These are phyloP conservation scores for Trametes sp. DNA, from an alignment of 1,284 basidiomycete genomes.

Conservation along the genomic window DNA sequence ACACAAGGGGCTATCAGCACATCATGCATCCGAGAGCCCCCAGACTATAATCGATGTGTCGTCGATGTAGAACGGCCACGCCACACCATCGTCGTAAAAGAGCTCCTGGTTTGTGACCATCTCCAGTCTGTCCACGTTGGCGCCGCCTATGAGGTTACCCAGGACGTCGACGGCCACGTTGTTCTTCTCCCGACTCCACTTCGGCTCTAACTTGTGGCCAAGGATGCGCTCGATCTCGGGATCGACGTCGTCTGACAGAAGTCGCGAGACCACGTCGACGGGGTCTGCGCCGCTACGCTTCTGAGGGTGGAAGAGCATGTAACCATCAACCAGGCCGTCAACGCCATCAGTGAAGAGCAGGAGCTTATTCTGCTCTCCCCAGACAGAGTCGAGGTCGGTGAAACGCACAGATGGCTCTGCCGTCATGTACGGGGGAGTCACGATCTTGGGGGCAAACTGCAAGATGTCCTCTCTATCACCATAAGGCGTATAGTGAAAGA, in stretches of 20 bases:
- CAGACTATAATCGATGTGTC: no score
- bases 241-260: conserved; percentile 8
- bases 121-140: background rate
- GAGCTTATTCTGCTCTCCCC: background rate
- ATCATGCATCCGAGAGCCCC: no score
- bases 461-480: background rate
- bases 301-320: background rate
- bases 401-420: conserved; percentile 12
- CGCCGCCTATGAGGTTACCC: conserved; percentile 16
- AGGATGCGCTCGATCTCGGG: conserved; percentile 1
- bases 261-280: conserved; percentile 5
- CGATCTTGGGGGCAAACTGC: conserved; percentile 1
- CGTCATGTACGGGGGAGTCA: conserved; percentile 14
- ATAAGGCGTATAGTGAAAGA: conserved; percentile 9
- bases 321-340: conserved; percentile 12
- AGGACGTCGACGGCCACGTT: conserved; percentile 12
- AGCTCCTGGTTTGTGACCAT: no score
- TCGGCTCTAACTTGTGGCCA: conserved; percentile 1
- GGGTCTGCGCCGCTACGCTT: conserved; percentile 9
- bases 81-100: no score
- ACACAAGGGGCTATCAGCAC: no score
- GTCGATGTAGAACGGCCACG: no score
- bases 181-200: conserved; percentile 2
- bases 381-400: conserved; percentile 7
- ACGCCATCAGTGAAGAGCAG: conserved; percentile 19